A percentile compares a stretch with the other conserved stretches of the same genome.
Conservation (phyloP, 2,329 filamentous ascomycete species). For the Hortaea sp. region DNA sequence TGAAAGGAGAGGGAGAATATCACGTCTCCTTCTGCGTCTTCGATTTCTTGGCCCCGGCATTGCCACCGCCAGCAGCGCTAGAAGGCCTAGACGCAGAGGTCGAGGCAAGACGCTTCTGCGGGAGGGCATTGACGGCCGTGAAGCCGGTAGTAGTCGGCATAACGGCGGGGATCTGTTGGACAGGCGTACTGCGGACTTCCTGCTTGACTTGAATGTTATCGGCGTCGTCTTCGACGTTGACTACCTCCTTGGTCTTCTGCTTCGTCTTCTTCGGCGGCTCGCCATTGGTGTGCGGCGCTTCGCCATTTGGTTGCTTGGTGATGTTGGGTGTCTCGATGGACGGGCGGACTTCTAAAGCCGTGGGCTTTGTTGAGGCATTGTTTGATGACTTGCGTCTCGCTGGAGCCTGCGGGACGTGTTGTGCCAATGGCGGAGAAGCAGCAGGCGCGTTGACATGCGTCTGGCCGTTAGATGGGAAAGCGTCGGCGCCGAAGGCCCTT, state of each 20-base stretch:
- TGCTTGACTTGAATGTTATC: background rate
- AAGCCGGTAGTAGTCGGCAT: constrained; percentile 1
- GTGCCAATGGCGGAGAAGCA: too few species aligned
- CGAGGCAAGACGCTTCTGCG: too few species aligned
- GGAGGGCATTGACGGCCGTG: constrained; percentile 7
- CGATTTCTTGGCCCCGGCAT: too few species aligned
- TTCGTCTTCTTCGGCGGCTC: background rate
- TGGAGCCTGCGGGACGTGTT: too few species aligned
- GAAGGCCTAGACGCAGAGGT: too few species aligned
- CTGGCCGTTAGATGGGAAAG: background rate
- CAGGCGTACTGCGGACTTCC: background rate
- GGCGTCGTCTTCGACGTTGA: background rate
- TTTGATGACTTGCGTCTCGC: too few species aligned
- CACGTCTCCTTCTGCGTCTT: too few species aligned
- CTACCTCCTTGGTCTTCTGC: background rate
- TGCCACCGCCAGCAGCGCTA: too few species aligned
- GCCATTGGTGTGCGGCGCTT: background rate
- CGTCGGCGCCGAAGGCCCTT: background rate
- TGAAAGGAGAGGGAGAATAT: too few species aligned
- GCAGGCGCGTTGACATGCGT: background rate
- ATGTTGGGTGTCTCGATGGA: constrained; percentile 2
- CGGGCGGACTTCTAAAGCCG: background rate
- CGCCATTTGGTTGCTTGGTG: background rate
- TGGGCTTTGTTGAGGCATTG: too few species aligned
- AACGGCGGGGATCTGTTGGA: background rate